A percentile compares a stretch with the other conserved stretches of the same genome.
These are phyloP conservation scores for Trichomonas vaginalis DNA, from an alignment of 208 protist species.

Conservation along the genomic window DNA sequence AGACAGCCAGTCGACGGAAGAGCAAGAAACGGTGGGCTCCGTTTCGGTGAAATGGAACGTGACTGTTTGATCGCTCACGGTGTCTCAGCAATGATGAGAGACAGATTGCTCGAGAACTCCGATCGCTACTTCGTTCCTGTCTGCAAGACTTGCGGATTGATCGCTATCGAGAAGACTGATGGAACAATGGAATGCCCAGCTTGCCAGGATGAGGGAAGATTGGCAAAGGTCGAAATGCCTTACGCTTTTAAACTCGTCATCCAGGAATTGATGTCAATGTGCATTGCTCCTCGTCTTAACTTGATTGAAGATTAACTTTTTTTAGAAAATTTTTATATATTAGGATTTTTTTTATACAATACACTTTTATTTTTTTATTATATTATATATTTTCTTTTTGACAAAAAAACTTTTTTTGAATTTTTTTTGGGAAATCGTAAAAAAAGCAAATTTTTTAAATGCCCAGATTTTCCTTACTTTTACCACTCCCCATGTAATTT, in stretches of 20 bases:
- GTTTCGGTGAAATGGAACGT: constrained; percentile 90
- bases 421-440: too few species aligned
- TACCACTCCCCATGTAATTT: too few species aligned
- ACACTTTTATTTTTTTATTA: too few species aligned
- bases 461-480: too few species aligned
- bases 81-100: constrained; percentile 54
- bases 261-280: constrained; percentile 85
- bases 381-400: too few species aligned
- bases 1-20: constrained; percentile 78
- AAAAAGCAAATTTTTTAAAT: too few species aligned
- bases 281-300: constrained; percentile 65
- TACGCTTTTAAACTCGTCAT: constrained; percentile 87
- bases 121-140: constrained; percentile 69
- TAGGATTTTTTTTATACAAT: too few species aligned
- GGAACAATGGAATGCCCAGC: constrained; percentile 60
- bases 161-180: constrained; percentile 61
- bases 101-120: constrained; percentile 63
- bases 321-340: background rate
- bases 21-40: constrained; percentile 67
- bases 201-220: constrained; percentile 53
- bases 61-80: constrained; percentile 87
- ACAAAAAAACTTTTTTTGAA: too few species aligned
- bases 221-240: constrained; percentile 69
- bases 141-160: constrained; percentile 72
- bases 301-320: background rate